phyloP scores from a whole-genome alignment of 176 grass and related monocot genomes.

The Tillandsia leiboldiana region DNA sequence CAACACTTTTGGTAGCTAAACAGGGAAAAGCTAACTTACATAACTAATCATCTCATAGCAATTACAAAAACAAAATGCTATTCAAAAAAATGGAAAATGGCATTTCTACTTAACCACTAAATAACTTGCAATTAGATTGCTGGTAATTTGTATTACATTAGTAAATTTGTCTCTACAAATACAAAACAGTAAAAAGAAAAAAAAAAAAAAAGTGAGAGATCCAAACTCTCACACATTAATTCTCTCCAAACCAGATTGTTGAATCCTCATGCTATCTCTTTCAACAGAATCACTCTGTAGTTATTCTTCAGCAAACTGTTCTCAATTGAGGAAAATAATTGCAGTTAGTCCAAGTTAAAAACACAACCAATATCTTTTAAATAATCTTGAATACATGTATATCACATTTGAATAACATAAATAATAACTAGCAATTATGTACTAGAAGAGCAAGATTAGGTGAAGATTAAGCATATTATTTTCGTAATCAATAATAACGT shows the following conservation, averaged over 20 bases:
- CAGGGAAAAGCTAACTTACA: too few species aligned
- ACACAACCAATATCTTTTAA: too few species aligned
- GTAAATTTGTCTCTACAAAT: background rate
- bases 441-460: too few species aligned
- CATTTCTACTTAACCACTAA: background rate
- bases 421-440: too few species aligned
- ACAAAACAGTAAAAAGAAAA: background rate
- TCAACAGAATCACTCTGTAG: constrained; percentile 9
- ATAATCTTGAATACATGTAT: too few species aligned
- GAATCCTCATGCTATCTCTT: background rate
- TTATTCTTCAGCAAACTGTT: constrained; percentile 13
- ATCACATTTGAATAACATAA: too few species aligned
- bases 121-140: background rate
- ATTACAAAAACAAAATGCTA: background rate
- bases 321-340: constrained; percentile 10
- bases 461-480: too few species aligned
- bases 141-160: background rate
- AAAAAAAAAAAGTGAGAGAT: background rate
- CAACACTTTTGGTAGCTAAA: too few species aligned
- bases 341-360: background rate
- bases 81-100: background rate
- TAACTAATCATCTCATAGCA: too few species aligned
- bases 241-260: background rate
- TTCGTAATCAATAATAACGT: too few species aligned
- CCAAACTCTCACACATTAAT: background rate